A percentile compares a stretch with the other conserved stretches of the same genome.
These are phyloP conservation scores for Carex cristatella DNA, from an alignment of 176 grass and related monocot genomes.

Conservation along the genomic window DNA sequence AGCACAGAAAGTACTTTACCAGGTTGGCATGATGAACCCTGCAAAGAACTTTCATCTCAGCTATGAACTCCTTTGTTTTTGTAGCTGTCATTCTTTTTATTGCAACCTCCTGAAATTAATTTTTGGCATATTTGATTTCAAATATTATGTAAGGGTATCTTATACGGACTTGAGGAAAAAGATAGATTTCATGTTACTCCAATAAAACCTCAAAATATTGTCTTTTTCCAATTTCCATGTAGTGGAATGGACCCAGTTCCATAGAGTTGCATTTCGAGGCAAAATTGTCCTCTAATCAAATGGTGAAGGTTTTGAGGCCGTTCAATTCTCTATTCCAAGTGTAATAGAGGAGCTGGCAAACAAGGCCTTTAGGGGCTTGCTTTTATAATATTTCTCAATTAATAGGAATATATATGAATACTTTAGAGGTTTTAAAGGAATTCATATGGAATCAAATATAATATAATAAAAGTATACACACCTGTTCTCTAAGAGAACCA, in stretches of 20 bases:
- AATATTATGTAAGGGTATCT: neutral
- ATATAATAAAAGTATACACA: conserved; percentile 20
- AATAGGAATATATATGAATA: neutral
- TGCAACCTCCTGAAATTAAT: conserved; percentile 67
- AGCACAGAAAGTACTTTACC: conserved; percentile 45
- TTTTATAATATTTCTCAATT: neutral
- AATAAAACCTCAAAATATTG: neutral
- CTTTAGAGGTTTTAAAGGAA: neutral
- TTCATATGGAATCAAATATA: neutral
- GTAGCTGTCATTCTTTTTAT: conserved; percentile 98
- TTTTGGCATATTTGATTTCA: conserved; percentile 12
- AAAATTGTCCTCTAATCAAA: neutral
- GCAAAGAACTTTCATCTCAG: conserved; percentile 95
- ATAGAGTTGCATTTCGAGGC: neutral
- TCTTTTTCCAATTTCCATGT: neutral
- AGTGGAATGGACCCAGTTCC: neutral
- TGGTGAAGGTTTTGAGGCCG: neutral
- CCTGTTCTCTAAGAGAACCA: conserved; percentile 91
- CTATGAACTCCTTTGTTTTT: conserved; percentile 98
- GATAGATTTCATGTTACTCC: neutral
- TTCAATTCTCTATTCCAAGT: neutral
- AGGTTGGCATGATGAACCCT: conserved; percentile 98
- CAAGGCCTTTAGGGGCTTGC: neutral
- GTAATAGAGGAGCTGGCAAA: neutral
- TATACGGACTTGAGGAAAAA: neutral